Evolutionary conservation across 139 green algal species (phyloP), one percentile per base, ranked within the genome.

Genomic region (Edaphochlamys debaryana): DNA sequence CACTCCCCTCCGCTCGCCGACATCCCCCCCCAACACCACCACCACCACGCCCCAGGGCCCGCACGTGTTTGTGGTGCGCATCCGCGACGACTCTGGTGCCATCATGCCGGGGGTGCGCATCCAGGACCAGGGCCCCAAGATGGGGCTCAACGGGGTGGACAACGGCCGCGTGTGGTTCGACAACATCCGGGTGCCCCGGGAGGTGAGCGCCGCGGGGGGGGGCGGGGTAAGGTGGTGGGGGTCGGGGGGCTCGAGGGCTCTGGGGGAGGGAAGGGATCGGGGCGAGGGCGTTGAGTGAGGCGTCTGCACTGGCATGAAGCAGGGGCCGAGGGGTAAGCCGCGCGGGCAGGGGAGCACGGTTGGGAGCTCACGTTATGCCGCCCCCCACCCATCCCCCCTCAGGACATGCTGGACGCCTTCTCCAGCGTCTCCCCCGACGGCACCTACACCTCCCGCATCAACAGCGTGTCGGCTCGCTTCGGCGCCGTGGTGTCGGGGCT

Each of bases 11-110:
- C n/a, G n/a, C n/a, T n/a, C n/a, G n/a, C n/a, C n/a, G n/a, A n/a
- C n/a, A n/a, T n/a, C n/a, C n/a, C n/a, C n/a, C n/a, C n/a, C 45
- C 45, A 54, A 54, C 45, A 54, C 45, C 13, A 13, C 45, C 45
- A 54, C 45, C 45, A 54, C 45, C 45, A 54, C 45, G 45, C 9
- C 45, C 45, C 60, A 97, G 93, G 96, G 96, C 15, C 93, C 94
- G 23, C 96, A 98, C 69, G 95, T 98, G 32, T 98, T 98, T 85
- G 86, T 97, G 50, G 94, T 98, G 50, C 92, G 92, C 83, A 87
- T 98, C 63, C 87, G 96, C 4, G 93, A 98, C 75, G 94, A 96
- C 77, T 25, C 85, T 2, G 90, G 94, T 40, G 54, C 34, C 22
- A 40, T 88, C 20, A 92, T 90, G 60, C 90, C 90, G 40, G 89